Base-by-base conservation (phyloP, 106 monocot genomes). In the Triglochin maritima region DNA sequence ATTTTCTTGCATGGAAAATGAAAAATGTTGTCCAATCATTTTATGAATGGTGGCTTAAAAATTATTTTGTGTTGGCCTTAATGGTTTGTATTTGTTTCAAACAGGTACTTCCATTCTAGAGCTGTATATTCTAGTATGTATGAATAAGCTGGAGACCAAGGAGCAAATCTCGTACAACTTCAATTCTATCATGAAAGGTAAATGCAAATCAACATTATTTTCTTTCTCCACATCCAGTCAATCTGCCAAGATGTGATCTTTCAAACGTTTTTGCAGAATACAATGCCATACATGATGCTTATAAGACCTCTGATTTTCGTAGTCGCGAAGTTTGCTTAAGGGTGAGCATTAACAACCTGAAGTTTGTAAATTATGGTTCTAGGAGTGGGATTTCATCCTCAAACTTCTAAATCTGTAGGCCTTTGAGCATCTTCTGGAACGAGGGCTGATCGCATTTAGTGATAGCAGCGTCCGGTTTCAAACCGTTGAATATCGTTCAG, bases 111-210 rank as follows among this genome's bases (percentile, higher is more conserved):
- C 90, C 43, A 80, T 95, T 69, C 70, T 95, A 77, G 94, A 95
- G 76, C 85, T 95, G 47, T 95, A 95, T 71, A 81, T 95, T 68
- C 77, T 95, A 50, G 87, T 95, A 13, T 90, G 90, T 79, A 90
- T 95, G 90, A 70, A 80, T 69, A 87, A 87, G 65, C 66, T 95
- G 60, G 85, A 87, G 66, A 43, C 47, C 46, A 95, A 81, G 62
- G 94, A 90, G 56, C 85, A 85, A 63, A 79, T 63, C 46, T 85
- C 77, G 10, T 90, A 85, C 73, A 93, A 86, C 67, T 95, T 95
- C 78, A 87, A 69, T 44, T 83, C 87, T 46, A 60, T 89, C 47
- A 84, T 94, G 86, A 89, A 87, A 89, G 94, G 89, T 89, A 4
- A 62, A 50, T 9, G 13, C 8, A 54, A 6, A 53, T 47, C 29